Evolutionary conservation across 2,329 filamentous ascomycete species (phyloP).

Genomic region (Phaeoacremonium minimum): DNA sequence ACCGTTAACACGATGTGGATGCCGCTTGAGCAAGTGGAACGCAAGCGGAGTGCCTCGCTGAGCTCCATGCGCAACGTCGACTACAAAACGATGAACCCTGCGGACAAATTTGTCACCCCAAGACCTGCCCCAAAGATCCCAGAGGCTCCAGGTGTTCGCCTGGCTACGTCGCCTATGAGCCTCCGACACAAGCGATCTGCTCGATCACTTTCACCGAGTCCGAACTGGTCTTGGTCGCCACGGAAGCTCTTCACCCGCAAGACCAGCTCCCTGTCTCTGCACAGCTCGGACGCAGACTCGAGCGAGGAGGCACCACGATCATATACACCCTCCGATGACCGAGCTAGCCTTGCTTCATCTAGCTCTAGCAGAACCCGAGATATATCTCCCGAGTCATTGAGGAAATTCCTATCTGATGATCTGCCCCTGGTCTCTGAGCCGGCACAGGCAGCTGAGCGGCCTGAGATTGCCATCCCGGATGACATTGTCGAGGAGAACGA

Average conservation of each 20-base stretch:
- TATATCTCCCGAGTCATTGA: slow-evolving; percentile 52
- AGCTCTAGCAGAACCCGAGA: slow-evolving; percentile 41
- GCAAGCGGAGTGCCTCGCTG: slow-evolving; percentile 61
- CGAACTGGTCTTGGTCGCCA: slow-evolving; percentile 38
- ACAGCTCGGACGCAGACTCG: slow-evolving; percentile 27
- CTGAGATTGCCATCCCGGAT: slow-evolving; percentile 34
- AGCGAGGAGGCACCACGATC: slow-evolving; percentile 18
- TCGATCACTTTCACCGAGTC: slow-evolving; percentile 43
- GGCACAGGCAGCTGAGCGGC: slow-evolving; percentile 25
- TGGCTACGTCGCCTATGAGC: slow-evolving; percentile 25
- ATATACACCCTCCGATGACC: slow-evolving; percentile 20
- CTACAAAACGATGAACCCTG: slow-evolving; percentile 72
- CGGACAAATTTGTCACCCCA: slow-evolving; percentile 70
- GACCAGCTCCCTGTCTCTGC: slow-evolving; percentile 21
- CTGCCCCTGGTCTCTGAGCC: slow-evolving; percentile 23
- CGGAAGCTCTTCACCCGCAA: slow-evolving; percentile 46
- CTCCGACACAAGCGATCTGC: slow-evolving; percentile 29
- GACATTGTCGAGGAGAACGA: slow-evolving; percentile 47
- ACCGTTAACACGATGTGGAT: slow-evolving; percentile 80
- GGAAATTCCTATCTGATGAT: slow-evolving; percentile 47
- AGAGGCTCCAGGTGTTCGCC: slow-evolving; percentile 28
- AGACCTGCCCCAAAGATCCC: slow-evolving; percentile 51
- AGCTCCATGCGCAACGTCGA: slow-evolving; percentile 54
- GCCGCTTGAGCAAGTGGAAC: slow-evolving; percentile 61
- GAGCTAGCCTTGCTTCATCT: slow-evolving; percentile 18